Evolutionary conservation across 2,329 filamentous ascomycete species (phyloP), one percentile per base, ranked within the genome.

Genomic region (Aureobasidium sp.): DNA sequence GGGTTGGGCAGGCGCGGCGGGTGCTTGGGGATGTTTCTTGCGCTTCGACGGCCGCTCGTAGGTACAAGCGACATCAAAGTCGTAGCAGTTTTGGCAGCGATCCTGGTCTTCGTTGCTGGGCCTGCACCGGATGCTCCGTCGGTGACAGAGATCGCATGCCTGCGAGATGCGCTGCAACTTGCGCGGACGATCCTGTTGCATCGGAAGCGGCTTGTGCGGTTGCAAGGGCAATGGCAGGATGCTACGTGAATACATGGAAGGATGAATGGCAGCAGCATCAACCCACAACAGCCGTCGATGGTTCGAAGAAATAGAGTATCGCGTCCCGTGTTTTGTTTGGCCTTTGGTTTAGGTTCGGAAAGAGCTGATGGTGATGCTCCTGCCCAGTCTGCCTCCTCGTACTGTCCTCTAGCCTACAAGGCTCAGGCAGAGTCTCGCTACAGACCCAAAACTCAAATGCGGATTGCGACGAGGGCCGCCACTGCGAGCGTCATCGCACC

Each of bases 31-130:
- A 15, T 62, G 55, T 43, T 42, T 60, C n/a, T 35, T 55, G 31
- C 75, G 72, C 57, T 76, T 74, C 13, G 72, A 72, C 7, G 77
- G 76, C 31, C 77, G 72, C 49, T 77, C 70, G 66, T 76, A 80
- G 15, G 76, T 79, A 66, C 79, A 81, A n/a, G 70, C 66, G 49
- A 79, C 74, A 51, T 72, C 74, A 65, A 80, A 81, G 63, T 81
- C 77, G 27, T 71, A 69, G 67, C 78, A 80, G 55, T 78, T 81
- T 67, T 79, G 76, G 66, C 79, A 81, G 57, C 73, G 69, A 33
- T 68, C 55, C 17, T 67, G 63, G 65, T 74, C 69, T 47, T 74
- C 71, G 7, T 66, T 66, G 60, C 69, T 72, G 17, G 69, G 71
- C 47, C 69, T 69, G 64, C 78, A 80, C 59, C 75, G 72, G 21